These are phyloP conservation scores for Quercus alba DNA, from an alignment of 306 rosid species.

Conservation along the genomic window DNA sequence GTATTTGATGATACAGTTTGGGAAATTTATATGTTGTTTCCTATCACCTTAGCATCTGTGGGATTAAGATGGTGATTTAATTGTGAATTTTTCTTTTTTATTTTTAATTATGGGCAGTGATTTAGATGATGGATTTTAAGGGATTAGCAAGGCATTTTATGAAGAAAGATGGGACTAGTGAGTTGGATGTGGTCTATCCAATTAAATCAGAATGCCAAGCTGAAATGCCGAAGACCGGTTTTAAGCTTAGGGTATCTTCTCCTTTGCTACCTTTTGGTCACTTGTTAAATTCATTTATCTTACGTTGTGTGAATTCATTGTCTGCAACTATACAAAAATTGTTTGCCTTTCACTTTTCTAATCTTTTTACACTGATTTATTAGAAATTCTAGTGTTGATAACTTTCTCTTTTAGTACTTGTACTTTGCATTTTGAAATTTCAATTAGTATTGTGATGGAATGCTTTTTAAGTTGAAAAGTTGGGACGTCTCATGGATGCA, in stretches of 20 bases:
- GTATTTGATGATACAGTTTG: not conserved
- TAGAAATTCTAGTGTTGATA: not conserved
- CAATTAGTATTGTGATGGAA: not conserved
- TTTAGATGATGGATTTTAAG: slow-evolving; percentile 26
- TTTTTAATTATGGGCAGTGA: slow-evolving; percentile 17
- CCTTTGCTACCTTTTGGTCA: not conserved
- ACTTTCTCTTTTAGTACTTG: not conserved
- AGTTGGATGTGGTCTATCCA: slow-evolving; percentile 49
- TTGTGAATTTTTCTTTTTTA: not conserved
- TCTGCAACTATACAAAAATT: no score
- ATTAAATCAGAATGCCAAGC: slow-evolving; percentile 43
- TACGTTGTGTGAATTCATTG: not conserved
- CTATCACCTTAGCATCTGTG: not conserved
- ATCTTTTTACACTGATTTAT: not conserved
- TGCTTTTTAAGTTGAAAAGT: not conserved
- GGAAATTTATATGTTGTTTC: slow-evolving; percentile 9
- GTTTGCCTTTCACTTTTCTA: not conserved
- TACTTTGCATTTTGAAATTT: not conserved
- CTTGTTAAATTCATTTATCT: not conserved
- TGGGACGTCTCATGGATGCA: not conserved
- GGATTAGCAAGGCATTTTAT: slow-evolving; percentile 21
- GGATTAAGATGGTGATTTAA: not conserved
- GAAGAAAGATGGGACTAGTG: slow-evolving; percentile 38
- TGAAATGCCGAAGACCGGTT: slow-evolving; percentile 58
- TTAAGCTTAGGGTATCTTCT: slow-evolving; percentile 76